Evolutionary conservation across 129 eudicot species (phyloP).

Genomic region (Rutidosis leptorrhynchoides): DNA sequence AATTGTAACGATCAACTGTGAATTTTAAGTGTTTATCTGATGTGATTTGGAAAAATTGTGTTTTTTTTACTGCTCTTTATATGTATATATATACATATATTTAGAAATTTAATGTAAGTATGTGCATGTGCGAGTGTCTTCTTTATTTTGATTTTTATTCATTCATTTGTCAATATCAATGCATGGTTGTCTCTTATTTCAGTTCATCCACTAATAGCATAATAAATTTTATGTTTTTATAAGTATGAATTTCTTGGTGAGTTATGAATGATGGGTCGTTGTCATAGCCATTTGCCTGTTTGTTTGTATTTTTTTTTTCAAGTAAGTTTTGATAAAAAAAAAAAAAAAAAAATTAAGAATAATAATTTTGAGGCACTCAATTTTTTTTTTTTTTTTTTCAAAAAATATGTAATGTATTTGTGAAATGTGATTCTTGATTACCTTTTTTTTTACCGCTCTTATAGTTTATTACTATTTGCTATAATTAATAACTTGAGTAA

Average conservation of each 20-base stretch:
- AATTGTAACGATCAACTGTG: background rate
- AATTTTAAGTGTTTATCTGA: background rate
- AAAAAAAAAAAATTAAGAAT: no score
- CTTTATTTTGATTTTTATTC: background rate
- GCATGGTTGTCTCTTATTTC: background rate
- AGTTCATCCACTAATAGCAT: background rate
- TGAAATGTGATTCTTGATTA: no score
- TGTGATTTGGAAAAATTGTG: background rate
- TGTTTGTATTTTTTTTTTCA: no score
- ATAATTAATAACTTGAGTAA: no score
- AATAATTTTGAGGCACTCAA: no score
- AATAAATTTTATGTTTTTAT: background rate
- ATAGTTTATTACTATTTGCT: no score
- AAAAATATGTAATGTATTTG: no score
- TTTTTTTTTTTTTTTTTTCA: no score
- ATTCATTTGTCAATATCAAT: background rate
- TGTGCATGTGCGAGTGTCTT: constrained; percentile 13
- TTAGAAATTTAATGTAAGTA: background rate
- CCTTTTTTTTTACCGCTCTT: no score
- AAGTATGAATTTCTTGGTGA: constrained; percentile 8
- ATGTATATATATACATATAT: no score
- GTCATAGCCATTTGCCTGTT: background rate
- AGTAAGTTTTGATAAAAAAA: no score
- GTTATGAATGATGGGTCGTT: background rate
- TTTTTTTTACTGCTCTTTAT: background rate